Percentiles rank a stretch among this genome's conserved stretches.
phyloP scores from a whole-genome alignment of 257 asterid species.

The Striga asiatica region DNA sequence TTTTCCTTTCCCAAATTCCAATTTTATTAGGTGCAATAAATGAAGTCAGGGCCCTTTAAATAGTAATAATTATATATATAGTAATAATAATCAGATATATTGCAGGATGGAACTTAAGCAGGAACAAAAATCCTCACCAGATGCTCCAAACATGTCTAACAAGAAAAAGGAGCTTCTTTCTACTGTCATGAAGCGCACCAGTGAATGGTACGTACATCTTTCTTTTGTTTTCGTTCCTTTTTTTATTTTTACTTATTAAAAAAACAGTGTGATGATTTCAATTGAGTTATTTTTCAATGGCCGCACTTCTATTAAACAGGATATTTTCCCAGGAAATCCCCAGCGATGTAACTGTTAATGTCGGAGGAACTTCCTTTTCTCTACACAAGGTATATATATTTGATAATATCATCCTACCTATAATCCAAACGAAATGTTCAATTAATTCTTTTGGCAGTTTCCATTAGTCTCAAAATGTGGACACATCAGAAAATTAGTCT shows the following conservation, averaged over 20 bases:
- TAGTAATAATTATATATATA: neutral
- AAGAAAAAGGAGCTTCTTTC: constrained; percentile 64
- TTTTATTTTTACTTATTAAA: neutral
- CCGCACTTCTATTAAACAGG: constrained; percentile 44
- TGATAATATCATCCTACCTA: too few species aligned
- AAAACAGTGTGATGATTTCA: neutral
- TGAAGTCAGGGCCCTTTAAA: constrained; percentile 9
- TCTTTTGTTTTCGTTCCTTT: constrained; percentile 5
- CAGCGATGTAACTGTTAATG: constrained; percentile 59
- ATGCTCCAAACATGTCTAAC: constrained; percentile 28
- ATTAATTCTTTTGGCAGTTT: constrained; percentile 30
- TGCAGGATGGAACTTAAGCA: constrained; percentile 20
- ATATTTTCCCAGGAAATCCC: constrained; percentile 77
- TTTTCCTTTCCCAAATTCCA: neutral
- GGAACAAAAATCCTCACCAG: constrained; percentile 15
- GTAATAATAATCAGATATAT: too few species aligned
- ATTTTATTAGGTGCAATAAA: constrained; percentile 6
- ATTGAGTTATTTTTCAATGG: neutral
- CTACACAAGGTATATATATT: constrained; percentile 94
- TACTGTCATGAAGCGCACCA: constrained; percentile 73
- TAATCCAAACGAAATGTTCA: too few species aligned
- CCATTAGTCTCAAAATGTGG: constrained; percentile 86
- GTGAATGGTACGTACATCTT: too few species aligned
- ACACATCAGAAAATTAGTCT: constrained; percentile 41
- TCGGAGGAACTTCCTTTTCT: constrained; percentile 59